Evolutionary conservation across 2,329 filamentous ascomycete species (phyloP), one percentile per base, ranked within the genome.

Genomic region (Aureobasidium sp.): DNA sequence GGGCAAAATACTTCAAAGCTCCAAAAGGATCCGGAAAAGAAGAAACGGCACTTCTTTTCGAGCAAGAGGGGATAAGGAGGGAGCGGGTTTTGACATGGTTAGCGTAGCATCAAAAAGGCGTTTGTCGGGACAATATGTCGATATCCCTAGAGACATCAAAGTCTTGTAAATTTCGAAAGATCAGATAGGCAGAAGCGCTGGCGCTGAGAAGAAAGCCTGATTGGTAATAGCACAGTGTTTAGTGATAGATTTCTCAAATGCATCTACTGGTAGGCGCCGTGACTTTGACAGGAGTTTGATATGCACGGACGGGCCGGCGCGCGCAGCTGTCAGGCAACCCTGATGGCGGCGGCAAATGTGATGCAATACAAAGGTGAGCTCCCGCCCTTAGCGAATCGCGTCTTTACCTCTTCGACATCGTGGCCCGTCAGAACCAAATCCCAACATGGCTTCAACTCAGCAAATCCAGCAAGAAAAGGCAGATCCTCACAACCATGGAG

Each of bases 21-120:
- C 68, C 86, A 85, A 75, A 87, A 88, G 72, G 76, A 77, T 52
- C 72, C 73, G 61, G 80, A 82, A 68, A 79, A 80, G 74, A 85
- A 85, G 76, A 83, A 83, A 65, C 79, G 82, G 69, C 80, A 82
- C 67, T 82, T 83, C 69, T 84, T 83, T 51, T 67, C 65, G 5
- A 67, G 65, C 64, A 71, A 73, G 67, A 70, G 73, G 34, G 47
- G 45, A 51, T 36, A 22, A n/a, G 9, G 22, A 27, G 31, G 5
- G 17, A 11, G 5, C 20, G 1, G 20, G 14, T 20, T n/a, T 58
- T 39, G 55, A 48, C 3, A 58, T 31, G 12, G 25, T 58, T 58
- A 58, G 55, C 55, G 55, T 58, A 47, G 55, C 55, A 58, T 58
- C 31, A 48, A 15, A 31, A 4, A 27, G 55, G 55, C 55, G 55